Conservation (phyloP, 345 rosid species). For the Melaleuca quinquenervia region DNA sequence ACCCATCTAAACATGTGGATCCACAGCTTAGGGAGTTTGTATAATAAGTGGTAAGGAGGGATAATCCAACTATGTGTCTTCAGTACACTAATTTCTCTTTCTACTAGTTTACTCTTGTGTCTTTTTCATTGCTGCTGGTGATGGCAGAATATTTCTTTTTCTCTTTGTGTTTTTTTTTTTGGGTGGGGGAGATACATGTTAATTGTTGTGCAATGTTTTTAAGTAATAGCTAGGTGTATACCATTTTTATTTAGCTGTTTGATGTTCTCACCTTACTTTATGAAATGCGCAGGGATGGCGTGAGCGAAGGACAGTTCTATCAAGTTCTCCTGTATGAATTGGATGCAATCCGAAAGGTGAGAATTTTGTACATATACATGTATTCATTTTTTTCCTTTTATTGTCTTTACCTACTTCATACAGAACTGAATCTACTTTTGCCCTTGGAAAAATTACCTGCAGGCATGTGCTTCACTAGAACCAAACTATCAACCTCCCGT, state of each 20-base stretch:
- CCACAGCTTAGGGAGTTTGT: neutral
- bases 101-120: neutral
- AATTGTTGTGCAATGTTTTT: neutral
- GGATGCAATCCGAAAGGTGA: slow-evolving; percentile 28
- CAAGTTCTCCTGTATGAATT: slow-evolving; percentile 40
- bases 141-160: neutral
- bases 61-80: neutral
- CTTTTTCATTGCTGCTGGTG: neutral
- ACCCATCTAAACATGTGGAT: neutral
- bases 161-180: neutral
- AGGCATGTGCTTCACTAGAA: slow-evolving; percentile 88
- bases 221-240: neutral
- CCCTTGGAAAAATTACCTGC: neutral
- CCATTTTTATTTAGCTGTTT: neutral
- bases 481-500: slow-evolving; percentile 97
- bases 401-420: neutral
- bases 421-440: neutral
- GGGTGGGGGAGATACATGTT: too few species aligned
- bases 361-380: neutral
- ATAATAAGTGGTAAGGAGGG: neutral
- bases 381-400: neutral
- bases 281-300: slow-evolving; percentile 69
- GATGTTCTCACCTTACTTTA: neutral
- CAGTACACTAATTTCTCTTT: neutral
- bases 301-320: slow-evolving; percentile 90